Evolutionary conservation across 371 early-diverging fungal species (phyloP).

Genomic region (Entomophthora muscae): DNA sequence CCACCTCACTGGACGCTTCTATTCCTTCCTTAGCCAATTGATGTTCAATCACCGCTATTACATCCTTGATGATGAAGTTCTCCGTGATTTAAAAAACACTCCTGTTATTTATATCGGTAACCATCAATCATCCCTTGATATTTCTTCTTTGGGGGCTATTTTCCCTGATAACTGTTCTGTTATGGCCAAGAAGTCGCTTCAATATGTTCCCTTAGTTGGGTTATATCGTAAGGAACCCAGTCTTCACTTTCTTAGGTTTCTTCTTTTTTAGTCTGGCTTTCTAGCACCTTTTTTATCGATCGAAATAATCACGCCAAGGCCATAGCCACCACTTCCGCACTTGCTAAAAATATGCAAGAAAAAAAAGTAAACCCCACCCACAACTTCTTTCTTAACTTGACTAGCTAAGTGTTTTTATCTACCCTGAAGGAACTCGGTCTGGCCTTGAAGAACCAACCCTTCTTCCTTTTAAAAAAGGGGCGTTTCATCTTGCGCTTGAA

Average conservation of each 20-base stretch:
- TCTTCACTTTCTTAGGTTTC: slow-evolving; percentile 3
- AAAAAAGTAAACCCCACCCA: slow-evolving; percentile 33
- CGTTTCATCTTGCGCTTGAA: slow-evolving; percentile 81
- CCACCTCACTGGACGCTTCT: no score
- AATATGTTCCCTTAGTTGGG: slow-evolving; percentile 69
- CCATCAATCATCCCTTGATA: slow-evolving; percentile 75
- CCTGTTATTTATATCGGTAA: slow-evolving; percentile 63
- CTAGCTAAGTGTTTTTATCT: no score
- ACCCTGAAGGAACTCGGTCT: slow-evolving; percentile 89
- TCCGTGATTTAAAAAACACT: no score
- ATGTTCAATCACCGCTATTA: no score
- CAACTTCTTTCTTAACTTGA: no score
- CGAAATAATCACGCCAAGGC: slow-evolving; percentile 67
- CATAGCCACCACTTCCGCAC: slow-evolving; percentile 54
- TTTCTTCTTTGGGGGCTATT: slow-evolving; percentile 46
- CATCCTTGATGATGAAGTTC: no score
- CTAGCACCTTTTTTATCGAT: slow-evolving; percentile 72
- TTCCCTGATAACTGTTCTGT: slow-evolving; percentile 56
- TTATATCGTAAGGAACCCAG: slow-evolving; percentile 51
- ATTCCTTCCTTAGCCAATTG: no score
- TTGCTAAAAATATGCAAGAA: slow-evolving; percentile 50
- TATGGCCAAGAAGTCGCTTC: slow-evolving; percentile 63
- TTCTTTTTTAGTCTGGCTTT: slow-evolving; percentile 34
- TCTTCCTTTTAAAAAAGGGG: slow-evolving; percentile 85
- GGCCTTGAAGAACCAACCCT: slow-evolving; percentile 40